A percentile compares a stretch with the other conserved stretches of the same genome.
Conservation (phyloP, 2,329 filamentous ascomycete species). For the Fusarium sp. region DNA sequence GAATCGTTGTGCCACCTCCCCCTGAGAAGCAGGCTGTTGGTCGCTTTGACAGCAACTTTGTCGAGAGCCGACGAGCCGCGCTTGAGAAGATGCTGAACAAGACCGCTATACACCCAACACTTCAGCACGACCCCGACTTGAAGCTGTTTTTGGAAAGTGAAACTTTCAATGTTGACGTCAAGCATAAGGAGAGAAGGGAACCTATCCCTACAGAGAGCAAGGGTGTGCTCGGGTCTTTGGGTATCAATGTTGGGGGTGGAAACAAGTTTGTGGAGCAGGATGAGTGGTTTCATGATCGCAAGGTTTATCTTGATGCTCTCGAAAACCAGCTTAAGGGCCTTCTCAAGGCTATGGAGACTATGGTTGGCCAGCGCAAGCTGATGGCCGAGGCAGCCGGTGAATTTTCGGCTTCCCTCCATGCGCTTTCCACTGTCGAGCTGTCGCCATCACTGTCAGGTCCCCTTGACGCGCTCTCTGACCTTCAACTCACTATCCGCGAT, state of each 20-base stretch:
- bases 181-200: slow-evolving; percentile 95
- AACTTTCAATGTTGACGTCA: slow-evolving; percentile 94
- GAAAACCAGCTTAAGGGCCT: slow-evolving; percentile 92
- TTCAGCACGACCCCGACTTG: slow-evolving; percentile 93
- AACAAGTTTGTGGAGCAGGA: slow-evolving; percentile 98
- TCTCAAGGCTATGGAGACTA: slow-evolving; percentile 93
- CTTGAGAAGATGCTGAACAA: slow-evolving; percentile 99
- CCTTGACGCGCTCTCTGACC: slow-evolving; percentile 90
- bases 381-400: slow-evolving; percentile 94
- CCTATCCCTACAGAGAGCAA: slow-evolving; percentile 91
- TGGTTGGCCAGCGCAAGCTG: slow-evolving; percentile 91
- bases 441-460: slow-evolving; percentile 90
- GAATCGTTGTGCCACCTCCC: slow-evolving; percentile 93
- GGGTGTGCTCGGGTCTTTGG: slow-evolving; percentile 89
- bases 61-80: slow-evolving; percentile 91
- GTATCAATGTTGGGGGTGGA: slow-evolving; percentile 81
- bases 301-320: slow-evolving; percentile 92
- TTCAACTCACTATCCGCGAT: slow-evolving; percentile 94
- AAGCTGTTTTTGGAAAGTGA: slow-evolving; percentile 99
- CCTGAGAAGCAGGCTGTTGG: slow-evolving; percentile 98
- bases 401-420: slow-evolving; percentile 93
- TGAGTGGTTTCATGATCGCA: slow-evolving; percentile 99
- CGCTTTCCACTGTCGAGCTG: slow-evolving; percentile 91
- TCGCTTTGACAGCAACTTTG: slow-evolving; percentile 96
- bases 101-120: slow-evolving; percentile 86